A percentile compares a stretch with the other conserved stretches of the same genome.
phyloP scores from a whole-genome alignment of 169 alveolate species.

The Plasmodium ovale region DNA sequence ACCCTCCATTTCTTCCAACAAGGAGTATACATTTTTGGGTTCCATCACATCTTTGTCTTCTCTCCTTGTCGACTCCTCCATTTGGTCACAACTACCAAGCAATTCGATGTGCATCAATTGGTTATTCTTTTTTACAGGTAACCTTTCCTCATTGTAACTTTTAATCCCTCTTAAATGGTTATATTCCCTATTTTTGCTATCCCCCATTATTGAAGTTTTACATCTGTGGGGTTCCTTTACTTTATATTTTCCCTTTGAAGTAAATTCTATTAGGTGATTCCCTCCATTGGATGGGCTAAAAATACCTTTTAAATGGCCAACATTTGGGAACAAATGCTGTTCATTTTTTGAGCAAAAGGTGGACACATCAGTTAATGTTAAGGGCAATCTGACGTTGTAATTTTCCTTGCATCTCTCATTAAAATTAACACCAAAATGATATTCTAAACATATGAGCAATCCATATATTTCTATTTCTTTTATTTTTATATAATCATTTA shows the following conservation, averaged over 20 bases:
- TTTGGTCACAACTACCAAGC: not conserved
- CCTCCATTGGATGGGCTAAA: not conserved
- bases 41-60: not conserved
- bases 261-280: too few species aligned
- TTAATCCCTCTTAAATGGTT: not conserved
- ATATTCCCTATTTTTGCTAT: not conserved
- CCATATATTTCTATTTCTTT: constrained; percentile 50
- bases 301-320: constrained; percentile 16
- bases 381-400: constrained; percentile 38
- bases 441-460: constrained; percentile 36
- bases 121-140: not conserved
- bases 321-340: constrained; percentile 27
- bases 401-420: constrained; percentile 38
- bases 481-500: constrained; percentile 55
- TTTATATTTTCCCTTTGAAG: not conserved
- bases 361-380: constrained; percentile 67
- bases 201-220: not conserved
- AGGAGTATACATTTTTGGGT: too few species aligned
- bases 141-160: not conserved
- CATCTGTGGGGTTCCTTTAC: not conserved
- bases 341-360: constrained; percentile 29
- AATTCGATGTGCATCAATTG: too few species aligned
- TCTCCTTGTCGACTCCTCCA: not conserved
- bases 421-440: constrained; percentile 69
- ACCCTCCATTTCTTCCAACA: too few species aligned